Evolutionary conservation across 108 stramenopile species (phyloP), one percentile per base, ranked within the genome.

Genomic region (Craspedostauros australis): DNA sequence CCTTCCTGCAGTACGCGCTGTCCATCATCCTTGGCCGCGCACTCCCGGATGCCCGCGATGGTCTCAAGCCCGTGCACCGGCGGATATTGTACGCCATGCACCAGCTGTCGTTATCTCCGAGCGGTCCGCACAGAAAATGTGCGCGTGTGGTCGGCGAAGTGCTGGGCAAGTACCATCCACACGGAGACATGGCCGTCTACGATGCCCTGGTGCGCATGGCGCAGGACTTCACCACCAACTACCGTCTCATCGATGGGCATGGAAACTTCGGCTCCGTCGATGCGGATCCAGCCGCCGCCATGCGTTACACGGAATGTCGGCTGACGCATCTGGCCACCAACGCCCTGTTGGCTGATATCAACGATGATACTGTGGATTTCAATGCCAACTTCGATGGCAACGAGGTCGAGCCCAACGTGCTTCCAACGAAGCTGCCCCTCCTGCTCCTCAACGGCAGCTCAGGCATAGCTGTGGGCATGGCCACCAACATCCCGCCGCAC

Each of bases 101-200:
- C 62, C 88, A 81, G 33, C 62, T 98, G 31, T 70, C 72, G 19
- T 72, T 98, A 37, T 48, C 25, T 31, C 91, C 95, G 1, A 72
- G 25, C 11, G 52, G 62, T 7, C 41, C 68, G n/a, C 88, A 94
- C 73, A 76, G 96, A n/a, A 98, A 98, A 67, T 98, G 94, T 59
- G 96, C 95, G 21, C 82, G 96, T 41, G 95, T 98, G 24, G 96
- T 98, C 14, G 96, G 96, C 5, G 96, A 98, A 75, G 95, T 96
- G 0, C 52, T 94, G 34, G 91, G 91, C 11, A 94, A 94, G 60
- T 94, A 76, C 53, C 93, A 93, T 64, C 93, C 93, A 8, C 87
- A 92, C 62, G 90, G 93, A 23, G 96, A 97, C 65, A 74, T 76
- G 54, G 86, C 92, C 18, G 95, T 97, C 3, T 97, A 97, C 63